Base-by-base conservation (phyloP, 2,329 filamentous ascomycete species). In the Fusarium sp. region DNA sequence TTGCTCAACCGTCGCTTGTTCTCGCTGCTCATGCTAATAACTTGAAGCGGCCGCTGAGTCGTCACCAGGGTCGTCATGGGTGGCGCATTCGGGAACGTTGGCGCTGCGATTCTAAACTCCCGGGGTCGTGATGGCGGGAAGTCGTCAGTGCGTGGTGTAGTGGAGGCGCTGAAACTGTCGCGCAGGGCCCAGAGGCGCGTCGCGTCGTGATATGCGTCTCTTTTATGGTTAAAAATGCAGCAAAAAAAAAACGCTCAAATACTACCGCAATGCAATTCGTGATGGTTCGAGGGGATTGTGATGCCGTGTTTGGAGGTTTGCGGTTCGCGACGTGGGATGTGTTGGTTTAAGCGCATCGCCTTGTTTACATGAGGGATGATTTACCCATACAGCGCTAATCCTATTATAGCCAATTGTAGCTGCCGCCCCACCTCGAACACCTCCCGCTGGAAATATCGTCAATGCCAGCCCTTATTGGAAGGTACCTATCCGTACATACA, bases 31-130 rank as follows among this genome's bases (percentile, higher is more conserved):
- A 90, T 90, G 84, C 86, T 90, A 83, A 89, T 82, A 77, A 86
- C 81, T 86, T 89, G 83, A 80, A 90, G 82, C 82, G 87, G 86
- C 80, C 85, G 83, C 77, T 86, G 86, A 76, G 85, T 85, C 79
- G 83, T 85, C 79, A 90, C 83, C 80, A 90, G 82, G 78, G 88
- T 89, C 87, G 88, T 90, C 88, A 90, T 90, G 86, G 86, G 89
- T 85, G 83, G 82, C 81, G 76, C 68, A 68, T 69, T 74, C 68
- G 63, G 63, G 66, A 66, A 60, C 63, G 73, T 75, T 76, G 62
- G 38, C 23, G 26, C 63, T 63, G 42, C 28, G 62, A 63, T 62
- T 67, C 42, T 50, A 54, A 56, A 38, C 49, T 61, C 56, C 54
- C 43, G 48, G 28, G 50, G 60, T 67, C 43, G 62, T 72, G 65